Conservation (phyloP, 495 filamentous ascomycete genomes). For the Penicillium cosmopolitanum region DNA sequence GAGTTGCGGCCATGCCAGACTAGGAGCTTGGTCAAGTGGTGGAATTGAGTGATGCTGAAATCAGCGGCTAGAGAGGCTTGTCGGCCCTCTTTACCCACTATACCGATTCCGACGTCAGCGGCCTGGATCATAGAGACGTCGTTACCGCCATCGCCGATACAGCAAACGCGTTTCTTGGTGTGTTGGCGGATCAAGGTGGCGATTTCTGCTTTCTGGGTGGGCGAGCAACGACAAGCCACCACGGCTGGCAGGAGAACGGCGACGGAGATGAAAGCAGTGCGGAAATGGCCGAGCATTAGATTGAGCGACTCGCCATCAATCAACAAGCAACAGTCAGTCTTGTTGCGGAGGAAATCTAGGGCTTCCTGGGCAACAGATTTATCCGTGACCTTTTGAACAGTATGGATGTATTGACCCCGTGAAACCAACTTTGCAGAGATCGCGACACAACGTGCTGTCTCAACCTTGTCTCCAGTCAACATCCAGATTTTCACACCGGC, state of each 20-base stretch:
- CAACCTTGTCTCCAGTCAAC: slow-evolving; percentile 98
- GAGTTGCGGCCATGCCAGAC: slow-evolving; percentile 98
- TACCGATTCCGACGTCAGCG: slow-evolving; percentile 95
- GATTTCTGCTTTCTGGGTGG: slow-evolving; percentile 95
- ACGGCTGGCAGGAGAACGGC: slow-evolving; percentile 90
- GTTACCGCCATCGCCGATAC: slow-evolving; percentile 97
- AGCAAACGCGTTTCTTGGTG: slow-evolving; percentile 92
- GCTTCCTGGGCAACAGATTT: slow-evolving; percentile 73
- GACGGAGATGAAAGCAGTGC: slow-evolving; percentile 80
- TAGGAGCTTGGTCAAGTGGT: slow-evolving; percentile 92
- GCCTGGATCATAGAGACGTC: slow-evolving; percentile 99
- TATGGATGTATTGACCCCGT: slow-evolving; percentile 93
- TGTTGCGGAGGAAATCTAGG: slow-evolving; percentile 84
- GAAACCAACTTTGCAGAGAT: slow-evolving; percentile 94
- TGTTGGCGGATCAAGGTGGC: slow-evolving; percentile 87
- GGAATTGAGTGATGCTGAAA: slow-evolving; percentile 94
- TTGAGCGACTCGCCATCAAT: slow-evolving; percentile 92
- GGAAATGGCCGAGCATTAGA: slow-evolving; percentile 80
- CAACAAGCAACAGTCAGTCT: slow-evolving; percentile 84
- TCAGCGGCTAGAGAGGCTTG: slow-evolving; percentile 95
- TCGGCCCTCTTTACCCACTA: slow-evolving; percentile 95
- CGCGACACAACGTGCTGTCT: slow-evolving; percentile 96
- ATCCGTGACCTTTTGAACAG: slow-evolving; percentile 72
- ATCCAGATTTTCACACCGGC: slow-evolving; percentile 99
- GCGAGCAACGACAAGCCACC: slow-evolving; percentile 95